Evolutionary conservation across 2,329 filamentous ascomycete species (phyloP).

Genomic region (Cordyceps pruinosa): DNA sequence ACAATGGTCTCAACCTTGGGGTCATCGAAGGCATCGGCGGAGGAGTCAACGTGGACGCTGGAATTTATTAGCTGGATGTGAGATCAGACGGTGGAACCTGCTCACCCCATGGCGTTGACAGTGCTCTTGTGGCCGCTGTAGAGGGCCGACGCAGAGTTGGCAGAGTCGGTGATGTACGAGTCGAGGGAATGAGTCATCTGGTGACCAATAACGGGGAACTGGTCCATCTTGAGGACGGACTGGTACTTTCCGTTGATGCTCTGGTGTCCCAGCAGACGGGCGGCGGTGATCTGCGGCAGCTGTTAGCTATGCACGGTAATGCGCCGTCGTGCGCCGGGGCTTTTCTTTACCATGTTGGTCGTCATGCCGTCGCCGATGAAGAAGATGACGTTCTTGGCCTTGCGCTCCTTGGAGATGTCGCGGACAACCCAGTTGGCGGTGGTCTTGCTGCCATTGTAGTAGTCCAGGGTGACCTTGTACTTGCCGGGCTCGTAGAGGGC

Average conservation of each 20-base stretch:
- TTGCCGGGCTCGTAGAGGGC: conserved; percentile 72
- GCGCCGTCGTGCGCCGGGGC: not conserved
- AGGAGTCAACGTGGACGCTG: conserved; percentile 70
- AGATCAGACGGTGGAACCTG: not conserved
- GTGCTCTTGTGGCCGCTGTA: conserved; percentile 80
- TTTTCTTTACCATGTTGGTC: conserved; percentile 55
- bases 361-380: conserved; percentile 74
- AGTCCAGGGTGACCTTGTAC: conserved; percentile 68
- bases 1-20: conserved; percentile 82
- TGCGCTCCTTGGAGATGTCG: conserved; percentile 60
- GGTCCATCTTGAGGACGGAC: conserved; percentile 66
- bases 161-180: conserved; percentile 78
- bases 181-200: conserved; percentile 87
- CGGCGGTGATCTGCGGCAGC: conserved; percentile 55
- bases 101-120: conserved; percentile 68
- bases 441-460: conserved; percentile 66
- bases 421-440: conserved; percentile 72
- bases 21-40: conserved; percentile 66
- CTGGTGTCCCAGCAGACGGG: conserved; percentile 74
- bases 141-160: conserved; percentile 75
- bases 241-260: conserved; percentile 80
- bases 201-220: conserved; percentile 79
- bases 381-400: conserved; percentile 77
- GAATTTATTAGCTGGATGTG: not conserved
- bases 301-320: conserved; percentile 12